phyloP scores from a whole-genome alignment of 768 basidiomycete species.

The Boletus patriciae region DNA sequence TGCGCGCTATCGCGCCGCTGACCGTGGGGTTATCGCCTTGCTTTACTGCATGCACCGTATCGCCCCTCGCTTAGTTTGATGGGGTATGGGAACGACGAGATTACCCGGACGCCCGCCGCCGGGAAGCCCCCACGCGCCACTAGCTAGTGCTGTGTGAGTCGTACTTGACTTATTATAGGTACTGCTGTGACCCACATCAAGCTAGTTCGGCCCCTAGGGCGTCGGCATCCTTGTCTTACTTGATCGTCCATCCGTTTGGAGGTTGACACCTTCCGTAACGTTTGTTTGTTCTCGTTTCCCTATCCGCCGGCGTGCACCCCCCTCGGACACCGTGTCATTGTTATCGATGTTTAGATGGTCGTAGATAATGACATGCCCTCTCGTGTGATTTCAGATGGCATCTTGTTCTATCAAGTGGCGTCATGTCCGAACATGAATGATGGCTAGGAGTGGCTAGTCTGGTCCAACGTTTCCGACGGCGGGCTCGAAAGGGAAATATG shows the following conservation, averaged over 20 bases:
- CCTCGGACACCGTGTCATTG: slow-evolving; percentile 9
- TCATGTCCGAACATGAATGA: background rate
- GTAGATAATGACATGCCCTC: background rate
- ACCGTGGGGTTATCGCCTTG: background rate
- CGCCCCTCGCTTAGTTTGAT: slow-evolving; percentile 4
- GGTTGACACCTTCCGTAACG: slow-evolving; percentile 1
- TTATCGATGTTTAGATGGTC: background rate
- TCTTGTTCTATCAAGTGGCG: slow-evolving; percentile 1
- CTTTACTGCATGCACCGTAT: background rate
- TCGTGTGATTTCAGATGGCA: background rate
- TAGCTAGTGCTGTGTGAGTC: background rate
- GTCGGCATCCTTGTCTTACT: background rate
- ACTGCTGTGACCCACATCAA: background rate
- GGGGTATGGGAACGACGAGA: background rate
- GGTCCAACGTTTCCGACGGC: background rate
- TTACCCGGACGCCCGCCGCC: background rate
- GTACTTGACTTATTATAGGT: background rate
- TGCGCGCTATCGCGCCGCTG: background rate
- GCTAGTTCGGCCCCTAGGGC: background rate
- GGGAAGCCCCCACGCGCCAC: background rate
- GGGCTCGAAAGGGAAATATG: background rate
- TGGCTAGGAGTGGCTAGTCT: background rate
- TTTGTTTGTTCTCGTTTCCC: background rate
- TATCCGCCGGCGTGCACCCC: slow-evolving; percentile 4
- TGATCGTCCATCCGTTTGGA: background rate